Conservation (phyloP, 495 filamentous ascomycete genomes). For the Lepraria neglecta region DNA sequence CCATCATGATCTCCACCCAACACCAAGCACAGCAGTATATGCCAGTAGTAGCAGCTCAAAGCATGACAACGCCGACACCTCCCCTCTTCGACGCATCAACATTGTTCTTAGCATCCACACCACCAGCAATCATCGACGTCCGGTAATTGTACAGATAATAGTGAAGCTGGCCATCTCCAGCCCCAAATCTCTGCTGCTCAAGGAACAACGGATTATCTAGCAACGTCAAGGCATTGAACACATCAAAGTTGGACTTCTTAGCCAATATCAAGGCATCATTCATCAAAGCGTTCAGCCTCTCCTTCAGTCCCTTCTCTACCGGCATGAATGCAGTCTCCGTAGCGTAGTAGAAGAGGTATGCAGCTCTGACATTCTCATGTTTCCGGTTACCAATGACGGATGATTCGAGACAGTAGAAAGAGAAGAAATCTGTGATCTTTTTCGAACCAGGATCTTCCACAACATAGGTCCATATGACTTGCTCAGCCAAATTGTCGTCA, state of each 20-base stretch:
- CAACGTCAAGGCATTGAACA: slow-evolving; percentile 91
- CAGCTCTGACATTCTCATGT: slow-evolving; percentile 70
- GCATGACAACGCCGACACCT: slow-evolving; percentile 84
- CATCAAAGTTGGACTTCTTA: slow-evolving; percentile 81
- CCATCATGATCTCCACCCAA: neutral
- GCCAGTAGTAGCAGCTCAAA: slow-evolving; percentile 36
- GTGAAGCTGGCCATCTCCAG: slow-evolving; percentile 87
- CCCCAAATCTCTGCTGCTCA: slow-evolving; percentile 84
- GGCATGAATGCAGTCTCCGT: slow-evolving; percentile 68
- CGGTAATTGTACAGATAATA: slow-evolving; percentile 98
- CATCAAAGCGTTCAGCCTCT: slow-evolving; percentile 67
- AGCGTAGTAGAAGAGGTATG: slow-evolving; percentile 95
- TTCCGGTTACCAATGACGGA: slow-evolving; percentile 76
- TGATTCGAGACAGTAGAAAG: slow-evolving; percentile 91
- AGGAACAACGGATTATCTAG: slow-evolving; percentile 93
- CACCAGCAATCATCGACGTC: slow-evolving; percentile 70
- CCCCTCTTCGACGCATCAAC: slow-evolving; percentile 69
- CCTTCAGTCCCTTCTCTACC: slow-evolving; percentile 55
- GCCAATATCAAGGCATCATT: slow-evolving; percentile 83
- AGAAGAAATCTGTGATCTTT: slow-evolving; percentile 93
- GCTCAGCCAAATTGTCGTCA: slow-evolving; percentile 55
- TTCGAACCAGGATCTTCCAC: slow-evolving; percentile 68
- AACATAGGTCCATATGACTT: slow-evolving; percentile 87
- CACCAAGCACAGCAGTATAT: neutral
- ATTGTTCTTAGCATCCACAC: slow-evolving; percentile 69